Conservation (phyloP, 208 protist species). For the Naegleria lovaniensis region DNA sequence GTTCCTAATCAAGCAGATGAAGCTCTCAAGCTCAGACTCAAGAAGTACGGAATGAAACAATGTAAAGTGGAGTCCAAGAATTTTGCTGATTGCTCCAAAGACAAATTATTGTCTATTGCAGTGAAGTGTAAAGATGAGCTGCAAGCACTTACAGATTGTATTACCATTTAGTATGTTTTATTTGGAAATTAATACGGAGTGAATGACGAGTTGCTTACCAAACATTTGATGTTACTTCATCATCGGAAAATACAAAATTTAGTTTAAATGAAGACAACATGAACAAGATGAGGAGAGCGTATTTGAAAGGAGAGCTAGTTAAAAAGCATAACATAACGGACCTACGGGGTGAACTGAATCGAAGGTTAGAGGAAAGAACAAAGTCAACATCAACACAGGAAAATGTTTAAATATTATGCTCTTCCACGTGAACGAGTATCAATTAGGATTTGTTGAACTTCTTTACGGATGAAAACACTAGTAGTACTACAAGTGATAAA, state of each 20-base stretch:
- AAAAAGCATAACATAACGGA: not conserved
- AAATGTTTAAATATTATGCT: not conserved
- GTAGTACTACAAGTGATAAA: too few species aligned
- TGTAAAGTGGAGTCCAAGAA: not conserved
- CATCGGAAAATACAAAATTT: not conserved
- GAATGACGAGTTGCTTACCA: not conserved
- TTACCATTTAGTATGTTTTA: not conserved
- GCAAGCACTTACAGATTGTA: not conserved
- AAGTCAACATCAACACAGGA: not conserved
- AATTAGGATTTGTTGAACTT: too few species aligned
- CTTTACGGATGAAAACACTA: too few species aligned
- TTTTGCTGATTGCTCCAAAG: conserved; percentile 16
- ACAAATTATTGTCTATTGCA: conserved; percentile 13
- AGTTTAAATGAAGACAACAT: conserved; percentile 12
- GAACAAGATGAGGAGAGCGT: not conserved
- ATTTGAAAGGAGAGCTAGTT: not conserved
- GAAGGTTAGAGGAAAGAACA: not conserved
- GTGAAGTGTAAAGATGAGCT: not conserved
- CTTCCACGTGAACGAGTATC: too few species aligned
- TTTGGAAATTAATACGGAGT: not conserved
- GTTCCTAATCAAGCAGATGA: conserved; percentile 19
- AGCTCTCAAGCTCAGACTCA: not conserved
- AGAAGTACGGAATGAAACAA: not conserved
- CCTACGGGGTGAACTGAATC: not conserved
- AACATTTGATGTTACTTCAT: not conserved